phyloP scores from a whole-genome alignment of 2,329 filamentous ascomycete genomes.

The Amauroascus verrucosus region DNA sequence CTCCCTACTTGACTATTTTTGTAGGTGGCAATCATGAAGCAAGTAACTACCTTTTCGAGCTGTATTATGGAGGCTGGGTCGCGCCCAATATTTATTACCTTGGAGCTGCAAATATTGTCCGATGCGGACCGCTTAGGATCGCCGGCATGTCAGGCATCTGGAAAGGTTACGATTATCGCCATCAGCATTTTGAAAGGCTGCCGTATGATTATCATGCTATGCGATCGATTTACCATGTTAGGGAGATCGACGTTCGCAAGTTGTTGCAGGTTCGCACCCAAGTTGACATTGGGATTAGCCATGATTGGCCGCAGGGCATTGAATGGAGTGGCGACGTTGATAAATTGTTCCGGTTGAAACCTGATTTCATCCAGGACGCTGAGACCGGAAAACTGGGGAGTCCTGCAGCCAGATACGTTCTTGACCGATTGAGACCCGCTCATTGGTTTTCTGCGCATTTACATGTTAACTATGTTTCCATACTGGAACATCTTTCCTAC shows the following conservation, averaged over 20 bases:
- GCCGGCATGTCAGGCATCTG: constrained; percentile 88
- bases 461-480: constrained; percentile 74
- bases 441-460: constrained; percentile 94
- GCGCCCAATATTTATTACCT: constrained; percentile 96
- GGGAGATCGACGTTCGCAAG: constrained; percentile 85
- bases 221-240: constrained; percentile 75
- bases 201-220: constrained; percentile 71
- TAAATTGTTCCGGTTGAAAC: constrained; percentile 62
- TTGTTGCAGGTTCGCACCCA: constrained; percentile 74
- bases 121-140: constrained; percentile 74
- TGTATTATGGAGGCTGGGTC: constrained; percentile 95
- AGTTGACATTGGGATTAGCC: constrained; percentile 82
- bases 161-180: constrained; percentile 81
- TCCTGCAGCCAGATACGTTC: constrained; percentile 64
- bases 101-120: constrained; percentile 80
- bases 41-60: constrained; percentile 76
- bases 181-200: constrained; percentile 71
- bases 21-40: constrained; percentile 94
- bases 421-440: constrained; percentile 68
- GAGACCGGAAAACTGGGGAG: constrained; percentile 66
- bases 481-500: constrained; percentile 9
- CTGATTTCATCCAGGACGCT: constrained; percentile 65
- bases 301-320: constrained; percentile 85
- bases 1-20: constrained; percentile 85
- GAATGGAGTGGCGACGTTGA: constrained; percentile 65